Conservation (phyloP, 139 green algal species). For the Pseudopediastrum boryanum region DNA sequence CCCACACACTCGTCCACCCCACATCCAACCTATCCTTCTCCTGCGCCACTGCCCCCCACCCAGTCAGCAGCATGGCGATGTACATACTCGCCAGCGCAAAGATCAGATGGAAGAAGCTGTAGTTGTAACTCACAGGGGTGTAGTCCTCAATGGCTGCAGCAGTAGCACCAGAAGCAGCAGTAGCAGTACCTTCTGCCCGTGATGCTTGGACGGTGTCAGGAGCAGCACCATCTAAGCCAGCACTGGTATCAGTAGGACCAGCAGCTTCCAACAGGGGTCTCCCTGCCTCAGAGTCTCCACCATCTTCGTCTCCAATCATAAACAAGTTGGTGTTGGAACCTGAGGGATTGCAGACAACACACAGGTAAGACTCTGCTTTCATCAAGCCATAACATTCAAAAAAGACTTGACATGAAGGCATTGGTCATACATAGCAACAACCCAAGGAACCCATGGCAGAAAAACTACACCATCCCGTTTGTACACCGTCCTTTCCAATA, state of each 20-base stretch:
- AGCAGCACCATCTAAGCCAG: not conserved
- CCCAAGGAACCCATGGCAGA: too few species aligned
- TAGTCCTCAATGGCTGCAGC: slow-evolving; percentile 63
- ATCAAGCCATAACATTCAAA: too few species aligned
- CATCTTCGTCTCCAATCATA: slow-evolving; percentile 58
- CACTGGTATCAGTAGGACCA: not conserved
- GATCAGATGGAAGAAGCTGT: slow-evolving; percentile 97
- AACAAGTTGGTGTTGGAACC: slow-evolving; percentile 83
- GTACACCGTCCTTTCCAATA: too few species aligned
- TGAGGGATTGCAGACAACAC: not conserved
- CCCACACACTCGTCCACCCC: slow-evolving; percentile 93
- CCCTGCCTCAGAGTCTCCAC: slow-evolving; percentile 19
- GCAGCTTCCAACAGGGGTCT: slow-evolving; percentile 30
- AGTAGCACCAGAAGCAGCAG: not conserved
- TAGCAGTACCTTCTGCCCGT: not conserved
- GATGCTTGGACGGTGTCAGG: slow-evolving; percentile 6
- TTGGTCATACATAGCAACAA: too few species aligned
- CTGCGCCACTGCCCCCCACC: slow-evolving; percentile 83
- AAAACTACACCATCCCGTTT: too few species aligned
- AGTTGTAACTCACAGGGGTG: slow-evolving; percentile 81
- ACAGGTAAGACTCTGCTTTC: too few species aligned
- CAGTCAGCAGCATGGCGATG: slow-evolving; percentile 97
- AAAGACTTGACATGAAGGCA: too few species aligned
- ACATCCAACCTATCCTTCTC: slow-evolving; percentile 89
- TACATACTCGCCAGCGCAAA: slow-evolving; percentile 96